A percentile compares a stretch with the other conserved stretches of the same genome.
Evolutionary conservation across 768 basidiomycete genomes (phyloP).

Genomic region (Vararia minispora): DNA sequence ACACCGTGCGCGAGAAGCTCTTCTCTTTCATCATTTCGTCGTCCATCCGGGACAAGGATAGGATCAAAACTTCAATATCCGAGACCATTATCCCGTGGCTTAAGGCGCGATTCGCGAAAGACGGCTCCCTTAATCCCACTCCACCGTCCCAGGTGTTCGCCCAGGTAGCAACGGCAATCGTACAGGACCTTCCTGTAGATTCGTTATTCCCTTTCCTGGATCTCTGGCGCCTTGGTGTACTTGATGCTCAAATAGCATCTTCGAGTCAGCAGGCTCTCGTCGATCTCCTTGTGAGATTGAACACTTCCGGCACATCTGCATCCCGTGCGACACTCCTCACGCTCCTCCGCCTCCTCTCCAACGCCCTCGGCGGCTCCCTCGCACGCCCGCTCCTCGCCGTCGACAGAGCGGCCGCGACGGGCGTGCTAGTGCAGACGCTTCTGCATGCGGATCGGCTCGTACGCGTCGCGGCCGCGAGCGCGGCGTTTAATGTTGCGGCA

Average conservation of each 20-base stretch:
- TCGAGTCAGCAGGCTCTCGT: constrained; percentile 36
- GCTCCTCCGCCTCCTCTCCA: constrained; percentile 55
- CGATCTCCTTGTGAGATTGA: constrained; percentile 27
- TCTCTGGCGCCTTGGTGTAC: constrained; percentile 68
- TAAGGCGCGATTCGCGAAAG: constrained; percentile 37
- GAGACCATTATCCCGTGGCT: constrained; percentile 50
- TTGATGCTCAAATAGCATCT: constrained; percentile 32
- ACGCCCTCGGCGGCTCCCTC: constrained; percentile 44
- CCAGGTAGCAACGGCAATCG: constrained; percentile 31
- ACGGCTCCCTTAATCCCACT: constrained; percentile 9
- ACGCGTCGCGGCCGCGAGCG: constrained; percentile 69
- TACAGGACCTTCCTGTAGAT: constrained; percentile 33
- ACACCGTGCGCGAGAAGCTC: constrained; percentile 54
- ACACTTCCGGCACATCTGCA: constrained; percentile 17
- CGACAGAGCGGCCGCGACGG: constrained; percentile 27
- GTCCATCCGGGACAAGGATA: constrained; percentile 21
- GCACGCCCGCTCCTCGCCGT: constrained; percentile 30
- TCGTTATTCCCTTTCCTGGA: constrained; percentile 76
- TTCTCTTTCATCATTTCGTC: constrained; percentile 45
- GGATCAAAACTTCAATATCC: constrained; percentile 40
- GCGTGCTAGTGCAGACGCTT: constrained; percentile 52
- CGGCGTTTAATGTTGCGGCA: constrained; percentile 67
- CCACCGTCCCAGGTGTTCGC: constrained; percentile 23
- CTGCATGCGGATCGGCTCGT: constrained; percentile 59
- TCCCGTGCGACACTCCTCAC: constrained; percentile 48